Evolutionary conservation across 352 stramenopile species (phyloP).

Genomic region (Phytopythium boreale): DNA sequence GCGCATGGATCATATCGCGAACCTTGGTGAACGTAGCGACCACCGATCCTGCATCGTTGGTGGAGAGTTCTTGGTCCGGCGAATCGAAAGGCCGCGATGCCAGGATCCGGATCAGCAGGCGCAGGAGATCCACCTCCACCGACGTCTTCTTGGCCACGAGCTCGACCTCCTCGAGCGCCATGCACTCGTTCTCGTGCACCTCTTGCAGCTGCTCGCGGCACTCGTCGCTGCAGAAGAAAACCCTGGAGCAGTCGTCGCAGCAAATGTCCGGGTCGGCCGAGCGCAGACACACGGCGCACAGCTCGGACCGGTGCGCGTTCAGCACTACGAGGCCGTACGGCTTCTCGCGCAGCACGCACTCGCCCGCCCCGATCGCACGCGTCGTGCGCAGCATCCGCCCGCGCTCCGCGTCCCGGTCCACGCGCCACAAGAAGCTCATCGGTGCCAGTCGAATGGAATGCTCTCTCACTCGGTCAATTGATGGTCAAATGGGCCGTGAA

Average conservation of each 20-base stretch:
- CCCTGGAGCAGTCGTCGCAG: constrained; percentile 47
- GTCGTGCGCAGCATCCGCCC: constrained; percentile 29
- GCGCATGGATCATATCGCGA: constrained; percentile 32
- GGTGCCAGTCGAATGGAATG: not conserved
- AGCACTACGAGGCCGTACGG: constrained; percentile 39
- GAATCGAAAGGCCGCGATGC: constrained; percentile 21
- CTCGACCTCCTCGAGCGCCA: constrained; percentile 42
- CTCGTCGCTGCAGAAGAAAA: constrained; percentile 46
- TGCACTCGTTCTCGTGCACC: constrained; percentile 43
- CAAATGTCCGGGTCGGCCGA: constrained; percentile 40
- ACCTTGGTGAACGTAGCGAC: constrained; percentile 30
- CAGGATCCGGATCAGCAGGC: constrained; percentile 42
- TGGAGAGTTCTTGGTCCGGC: constrained; percentile 13
- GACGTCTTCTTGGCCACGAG: constrained; percentile 34
- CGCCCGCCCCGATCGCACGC: constrained; percentile 17
- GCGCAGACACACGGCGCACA: constrained; percentile 40
- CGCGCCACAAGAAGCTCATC: constrained; percentile 26
- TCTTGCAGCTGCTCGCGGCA: constrained; percentile 29
- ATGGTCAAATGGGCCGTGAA: not conserved
- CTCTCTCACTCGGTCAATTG: not conserved
- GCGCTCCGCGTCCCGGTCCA: constrained; percentile 21
- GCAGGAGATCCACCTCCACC: constrained; percentile 36
- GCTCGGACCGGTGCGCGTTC: constrained; percentile 15
- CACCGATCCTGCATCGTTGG: constrained; percentile 18
- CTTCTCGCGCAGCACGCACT: constrained; percentile 30